Evolutionary conservation across 495 filamentous ascomycete species (phyloP), one percentile per base, ranked within the genome.

Genomic region (Penicillium coffeae): DNA sequence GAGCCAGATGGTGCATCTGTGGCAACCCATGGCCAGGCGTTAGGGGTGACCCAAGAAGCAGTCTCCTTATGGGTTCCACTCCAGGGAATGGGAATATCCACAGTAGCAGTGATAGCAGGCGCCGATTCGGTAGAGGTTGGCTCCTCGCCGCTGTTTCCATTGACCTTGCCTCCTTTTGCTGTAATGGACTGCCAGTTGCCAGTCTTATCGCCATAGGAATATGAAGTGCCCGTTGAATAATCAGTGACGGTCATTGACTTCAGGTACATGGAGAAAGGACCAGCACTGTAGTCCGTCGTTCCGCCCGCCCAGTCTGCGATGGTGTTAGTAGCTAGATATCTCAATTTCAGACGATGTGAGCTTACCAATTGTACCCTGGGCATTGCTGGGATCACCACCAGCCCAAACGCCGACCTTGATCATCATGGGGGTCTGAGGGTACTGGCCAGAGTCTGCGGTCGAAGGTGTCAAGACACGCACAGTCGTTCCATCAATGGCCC

Each of bases 391-490:
- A 56, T 93, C 89, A 47, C 90, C 90, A 45, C 88, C 90, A 49
- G 87, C 87, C 90, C 90, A 96, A 53, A 85, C 84, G 30, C 90
- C 90, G 39, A 94, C 69, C 53, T 83, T 87, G 43, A 95, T 70
- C 65, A 82, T 85, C 87, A 89, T 89, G 9, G 90, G 90, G 0
- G 90, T 89, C 59, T 95, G 89, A 3, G 90, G 90, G 58, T 86
- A 96, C 47, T 81, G 68, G 21, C 81, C 81, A 51, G 76, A 71
- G 54, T 84, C 79, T 19, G 86, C 85, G 39, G 83, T 78, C 30
- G 73, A 71, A 21, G 84, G 79, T 3, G 78, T 72, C 15, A 94
- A 73, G 1, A 81, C 84, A 34, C 90, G 84, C 22, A 92, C 78
- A 8, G 77, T 75, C 2, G 64, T 59, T 45, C 75, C 79, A 62